A percentile compares a stretch with the other conserved stretches of the same genome.
Conservation (phyloP, 2,329 filamentous ascomycete genomes). For the Colletotrichum viniferum region DNA sequence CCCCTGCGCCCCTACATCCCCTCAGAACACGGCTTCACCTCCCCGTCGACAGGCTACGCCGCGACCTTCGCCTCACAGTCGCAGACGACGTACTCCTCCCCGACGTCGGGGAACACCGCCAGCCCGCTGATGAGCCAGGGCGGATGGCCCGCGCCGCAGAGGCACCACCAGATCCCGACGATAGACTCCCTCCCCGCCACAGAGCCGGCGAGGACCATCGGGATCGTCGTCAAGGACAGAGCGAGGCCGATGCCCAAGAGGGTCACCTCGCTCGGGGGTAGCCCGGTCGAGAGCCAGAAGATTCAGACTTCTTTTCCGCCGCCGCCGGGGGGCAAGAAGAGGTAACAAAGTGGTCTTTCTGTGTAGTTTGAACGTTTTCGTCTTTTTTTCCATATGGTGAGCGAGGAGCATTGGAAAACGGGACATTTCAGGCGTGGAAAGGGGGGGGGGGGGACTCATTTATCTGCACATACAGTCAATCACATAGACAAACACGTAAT, state of each 20-base stretch:
- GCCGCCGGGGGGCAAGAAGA: constrained; percentile 34
- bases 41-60: constrained; percentile 19
- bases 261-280: constrained; percentile 19
- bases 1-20: constrained; percentile 31
- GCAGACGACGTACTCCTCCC: constrained; percentile 4
- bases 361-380: background rate
- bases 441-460: background rate
- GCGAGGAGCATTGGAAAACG: background rate
- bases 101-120: constrained; percentile 10
- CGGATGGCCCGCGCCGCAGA: constrained; percentile 10
- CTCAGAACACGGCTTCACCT: constrained; percentile 28
- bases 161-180: background rate
- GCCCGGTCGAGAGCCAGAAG: constrained; percentile 38
- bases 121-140: constrained; percentile 22
- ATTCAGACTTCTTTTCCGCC: constrained; percentile 45
- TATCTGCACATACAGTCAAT: background rate
- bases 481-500: background rate
- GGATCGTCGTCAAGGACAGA: background rate
- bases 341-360: background rate
- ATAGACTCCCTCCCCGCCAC: background rate
- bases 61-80: constrained; percentile 2
- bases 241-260: constrained; percentile 3
- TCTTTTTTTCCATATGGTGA: background rate
- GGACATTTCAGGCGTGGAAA: background rate
- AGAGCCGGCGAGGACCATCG: background rate